Evolutionary conservation across 148 eudicot genomes (phyloP), one percentile per base, ranked within the genome.

Genomic region (Rhododendron kiyosumense): DNA sequence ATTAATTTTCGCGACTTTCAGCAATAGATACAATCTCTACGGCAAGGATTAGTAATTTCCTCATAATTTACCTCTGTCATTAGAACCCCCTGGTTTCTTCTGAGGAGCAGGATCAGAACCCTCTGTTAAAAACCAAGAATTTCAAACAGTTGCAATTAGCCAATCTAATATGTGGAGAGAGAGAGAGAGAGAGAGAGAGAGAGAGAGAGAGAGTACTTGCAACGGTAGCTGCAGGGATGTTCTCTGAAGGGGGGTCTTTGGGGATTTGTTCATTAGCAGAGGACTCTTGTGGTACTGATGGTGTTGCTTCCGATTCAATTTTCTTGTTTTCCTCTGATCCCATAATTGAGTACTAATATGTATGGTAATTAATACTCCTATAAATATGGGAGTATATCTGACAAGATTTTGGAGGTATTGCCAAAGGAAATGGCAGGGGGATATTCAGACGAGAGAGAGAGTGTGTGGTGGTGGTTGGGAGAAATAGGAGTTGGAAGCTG

Each of bases 1-100:
- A 26, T 26, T 67, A n/a, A 26, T 10, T 2, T 0, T 65, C 4
- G 4, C 32, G 30, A 3, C 14, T 67, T n/a, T 24, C 22, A 3
- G 2, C 67, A 24, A 61, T 61, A 61, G 65, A 59, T 46, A 46
- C 5, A 5, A 20, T 22, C 20, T 22, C 0, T 61, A 24, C 4
- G 28, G 13, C 12, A 8, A 63, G 73, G 15, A 67, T 11, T 3
- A 8, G 5, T 67, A 67, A 67, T 67, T 67, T 26, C 73, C 74
- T 26, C 74, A 38, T 38, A 67, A 67, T 49, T 83, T 81, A 92
- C 93, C 91, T 89, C 92, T 90, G 46, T 90, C 92, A 45, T 83
- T 17, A 59, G 89, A 81, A 83, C 86, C 88, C 32, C 86, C 88
- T 45, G 88, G 83, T 88, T 65, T 28, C 83, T 79, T 89, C 69